These are phyloP conservation scores for Paramyrothecium sp. DNA, from an alignment of 2,329 filamentous ascomycete species.

Conservation along the genomic window DNA sequence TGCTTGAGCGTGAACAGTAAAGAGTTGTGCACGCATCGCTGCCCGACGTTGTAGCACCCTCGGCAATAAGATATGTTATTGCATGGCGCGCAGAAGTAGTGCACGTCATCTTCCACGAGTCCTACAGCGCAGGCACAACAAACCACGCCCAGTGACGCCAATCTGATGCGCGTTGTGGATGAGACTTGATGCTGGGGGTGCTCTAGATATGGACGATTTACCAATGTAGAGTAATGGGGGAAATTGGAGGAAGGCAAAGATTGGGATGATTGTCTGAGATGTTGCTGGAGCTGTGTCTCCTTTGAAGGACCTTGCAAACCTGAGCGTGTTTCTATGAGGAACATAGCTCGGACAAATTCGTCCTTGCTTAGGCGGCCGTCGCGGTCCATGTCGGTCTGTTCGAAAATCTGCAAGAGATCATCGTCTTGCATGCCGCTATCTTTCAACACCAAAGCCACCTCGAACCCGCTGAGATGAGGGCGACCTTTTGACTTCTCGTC, in stretches of 20 bases:
- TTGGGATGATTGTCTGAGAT: not conserved
- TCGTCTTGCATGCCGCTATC: constrained; percentile 11
- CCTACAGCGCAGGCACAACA: not conserved
- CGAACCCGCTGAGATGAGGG: constrained; percentile 13
- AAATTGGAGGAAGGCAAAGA: not conserved
- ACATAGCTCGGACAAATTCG: constrained; percentile 20
- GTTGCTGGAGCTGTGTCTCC: not conserved
- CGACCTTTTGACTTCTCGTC: constrained; percentile 4
- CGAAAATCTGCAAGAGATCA: constrained; percentile 18
- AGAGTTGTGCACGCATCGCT: not conserved
- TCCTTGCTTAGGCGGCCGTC: constrained; percentile 17
- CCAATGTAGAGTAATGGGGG: no score
- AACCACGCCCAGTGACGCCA: not conserved
- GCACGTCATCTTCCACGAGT: not conserved
- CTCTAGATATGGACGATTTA: no score
- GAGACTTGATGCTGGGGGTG: no score
- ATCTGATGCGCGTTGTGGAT: not conserved
- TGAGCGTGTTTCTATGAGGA: constrained; percentile 13
- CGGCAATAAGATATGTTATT: not conserved
- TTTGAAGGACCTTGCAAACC: not conserved
- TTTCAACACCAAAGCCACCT: constrained; percentile 15
- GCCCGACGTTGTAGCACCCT: not conserved
- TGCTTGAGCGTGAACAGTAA: not conserved
- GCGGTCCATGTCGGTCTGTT: constrained; percentile 15
- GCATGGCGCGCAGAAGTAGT: not conserved